Evolutionary conservation across 2,329 filamentous ascomycete species (phyloP).

Genomic region (Dothiorella sarmentorum): DNA sequence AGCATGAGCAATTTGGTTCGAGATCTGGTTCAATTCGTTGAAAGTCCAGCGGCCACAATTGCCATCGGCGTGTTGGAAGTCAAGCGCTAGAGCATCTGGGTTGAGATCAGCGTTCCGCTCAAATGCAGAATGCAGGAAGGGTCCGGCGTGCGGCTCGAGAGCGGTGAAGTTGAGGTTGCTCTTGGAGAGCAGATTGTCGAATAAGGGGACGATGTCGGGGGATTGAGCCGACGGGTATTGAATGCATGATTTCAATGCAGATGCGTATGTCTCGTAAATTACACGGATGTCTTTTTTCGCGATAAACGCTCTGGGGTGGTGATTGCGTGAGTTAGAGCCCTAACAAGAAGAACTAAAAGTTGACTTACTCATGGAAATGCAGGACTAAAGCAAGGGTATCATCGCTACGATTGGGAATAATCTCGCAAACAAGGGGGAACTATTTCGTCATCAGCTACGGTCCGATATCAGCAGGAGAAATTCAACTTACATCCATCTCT

Average conservation of each 20-base stretch:
- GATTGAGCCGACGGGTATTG: slow-evolving; percentile 24
- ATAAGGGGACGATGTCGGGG: slow-evolving; percentile 26
- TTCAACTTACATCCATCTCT: slow-evolving; percentile 56
- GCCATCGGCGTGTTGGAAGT: slow-evolving; percentile 36
- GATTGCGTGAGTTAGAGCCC: not conserved
- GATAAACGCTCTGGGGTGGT: slow-evolving; percentile 23
- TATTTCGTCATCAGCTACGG: slow-evolving; percentile 24
- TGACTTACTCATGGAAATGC: slow-evolving; percentile 47
- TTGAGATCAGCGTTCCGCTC: slow-evolving; percentile 31
- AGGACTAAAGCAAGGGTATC: slow-evolving; percentile 59
- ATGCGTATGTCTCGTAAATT: slow-evolving; percentile 30
- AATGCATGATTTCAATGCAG: slow-evolving; percentile 27
- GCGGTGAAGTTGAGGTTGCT: slow-evolving; percentile 25
- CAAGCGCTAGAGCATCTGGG: slow-evolving; percentile 35
- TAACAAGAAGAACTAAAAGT: no score
- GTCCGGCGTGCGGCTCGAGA: slow-evolving; percentile 11
- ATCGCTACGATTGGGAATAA: slow-evolving; percentile 54
- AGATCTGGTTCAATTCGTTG: slow-evolving; percentile 27
- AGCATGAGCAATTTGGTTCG: slow-evolving; percentile 34
- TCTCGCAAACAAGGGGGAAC: slow-evolving; percentile 72
- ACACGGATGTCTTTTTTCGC: slow-evolving; percentile 27
- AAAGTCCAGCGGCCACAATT: slow-evolving; percentile 34
- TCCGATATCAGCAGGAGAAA: not conserved
- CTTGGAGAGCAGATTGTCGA: slow-evolving; percentile 25
- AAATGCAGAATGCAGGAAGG: slow-evolving; percentile 38